phyloP scores from a whole-genome alignment of 257 asterid species.

The Solanum bulbocastanum region DNA sequence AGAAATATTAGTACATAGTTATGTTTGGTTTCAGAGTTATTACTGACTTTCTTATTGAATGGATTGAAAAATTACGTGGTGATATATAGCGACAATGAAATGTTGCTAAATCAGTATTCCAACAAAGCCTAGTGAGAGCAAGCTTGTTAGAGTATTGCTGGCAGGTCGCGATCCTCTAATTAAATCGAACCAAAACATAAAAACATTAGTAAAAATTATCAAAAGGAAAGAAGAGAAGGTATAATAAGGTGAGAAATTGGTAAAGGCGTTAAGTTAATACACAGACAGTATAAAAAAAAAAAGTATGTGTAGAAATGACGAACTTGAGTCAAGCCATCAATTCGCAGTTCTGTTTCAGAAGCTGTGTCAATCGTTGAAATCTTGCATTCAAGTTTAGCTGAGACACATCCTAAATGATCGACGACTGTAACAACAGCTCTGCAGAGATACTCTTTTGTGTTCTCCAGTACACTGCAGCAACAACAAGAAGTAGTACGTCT shows the following conservation, averaged over 20 bases:
- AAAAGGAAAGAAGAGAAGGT: not conserved
- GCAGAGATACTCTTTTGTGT: slow-evolving; percentile 44
- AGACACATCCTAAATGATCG: slow-evolving; percentile 61
- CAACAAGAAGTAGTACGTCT: not conserved
- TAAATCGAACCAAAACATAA: not conserved
- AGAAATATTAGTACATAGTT: not conserved
- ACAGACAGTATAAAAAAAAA: not conserved
- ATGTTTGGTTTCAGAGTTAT: not conserved
- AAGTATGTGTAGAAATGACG: not conserved
- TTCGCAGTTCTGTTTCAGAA: slow-evolving; percentile 30
- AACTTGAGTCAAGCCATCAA: slow-evolving; percentile 41
- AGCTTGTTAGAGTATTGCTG: slow-evolving; percentile 36
- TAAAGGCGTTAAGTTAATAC: not conserved
- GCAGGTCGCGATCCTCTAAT: slow-evolving; percentile 45
- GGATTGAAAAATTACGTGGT: slow-evolving; percentile 19
- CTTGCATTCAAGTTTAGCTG: slow-evolving; percentile 41
- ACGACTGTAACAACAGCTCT: slow-evolving; percentile 45
- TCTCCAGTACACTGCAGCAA: slow-evolving; percentile 39
- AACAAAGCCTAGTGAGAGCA: slow-evolving; percentile 23
- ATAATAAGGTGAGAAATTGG: not conserved
- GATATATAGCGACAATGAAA: slow-evolving; percentile 35
- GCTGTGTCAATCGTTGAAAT: slow-evolving; percentile 21
- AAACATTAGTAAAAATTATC: not conserved
- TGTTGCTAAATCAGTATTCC: slow-evolving; percentile 29
- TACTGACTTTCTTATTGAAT: not conserved